Conservation (phyloP, 148 eudicot genomes). For the Persicaria maculosa region DNA sequence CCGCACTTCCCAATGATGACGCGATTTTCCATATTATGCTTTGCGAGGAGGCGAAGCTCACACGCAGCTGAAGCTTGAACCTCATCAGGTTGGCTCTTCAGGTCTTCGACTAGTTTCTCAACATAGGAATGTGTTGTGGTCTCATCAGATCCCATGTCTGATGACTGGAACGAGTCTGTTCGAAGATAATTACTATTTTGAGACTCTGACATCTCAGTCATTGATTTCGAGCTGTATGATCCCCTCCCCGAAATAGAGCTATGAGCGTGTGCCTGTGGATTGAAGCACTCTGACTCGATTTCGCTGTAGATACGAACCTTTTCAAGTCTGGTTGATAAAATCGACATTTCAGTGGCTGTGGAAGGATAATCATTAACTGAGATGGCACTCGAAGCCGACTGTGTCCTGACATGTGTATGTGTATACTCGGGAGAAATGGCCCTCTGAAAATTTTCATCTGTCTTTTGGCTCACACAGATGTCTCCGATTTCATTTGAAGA, state of each 20-base stretch:
- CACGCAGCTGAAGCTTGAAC: conserved; percentile 56
- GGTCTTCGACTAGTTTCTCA: conserved; percentile 46
- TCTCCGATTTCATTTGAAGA: conserved; percentile 39
- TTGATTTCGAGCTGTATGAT: conserved; percentile 34
- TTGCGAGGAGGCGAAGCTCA: conserved; percentile 69
- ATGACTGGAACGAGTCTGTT: conserved; percentile 26
- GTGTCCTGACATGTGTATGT: conserved; percentile 55
- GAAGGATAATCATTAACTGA: conserved; percentile 40
- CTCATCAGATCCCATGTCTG: conserved; percentile 45
- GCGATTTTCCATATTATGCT: conserved; percentile 71
- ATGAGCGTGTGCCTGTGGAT: conserved; percentile 13
- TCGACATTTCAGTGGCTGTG: conserved; percentile 25
- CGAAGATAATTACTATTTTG: conserved; percentile 33
- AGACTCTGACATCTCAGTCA: conserved; percentile 29
- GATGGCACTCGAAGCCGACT: conserved; percentile 58
- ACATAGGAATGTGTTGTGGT: conserved; percentile 47
- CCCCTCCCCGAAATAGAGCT: conserved; percentile 27
- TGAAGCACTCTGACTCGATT: background rate
- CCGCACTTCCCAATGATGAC: conserved; percentile 51
- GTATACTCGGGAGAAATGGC: background rate
- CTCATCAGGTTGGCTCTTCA: conserved; percentile 37
- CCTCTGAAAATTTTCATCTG: conserved; percentile 16
- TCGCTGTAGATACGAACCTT: conserved; percentile 12
- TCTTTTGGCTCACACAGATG: background rate
- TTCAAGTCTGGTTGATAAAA: conserved; percentile 34